Evolutionary conservation across 305 asterid genomes (phyloP).

Genomic region (Solanum aculeatissimum): DNA sequence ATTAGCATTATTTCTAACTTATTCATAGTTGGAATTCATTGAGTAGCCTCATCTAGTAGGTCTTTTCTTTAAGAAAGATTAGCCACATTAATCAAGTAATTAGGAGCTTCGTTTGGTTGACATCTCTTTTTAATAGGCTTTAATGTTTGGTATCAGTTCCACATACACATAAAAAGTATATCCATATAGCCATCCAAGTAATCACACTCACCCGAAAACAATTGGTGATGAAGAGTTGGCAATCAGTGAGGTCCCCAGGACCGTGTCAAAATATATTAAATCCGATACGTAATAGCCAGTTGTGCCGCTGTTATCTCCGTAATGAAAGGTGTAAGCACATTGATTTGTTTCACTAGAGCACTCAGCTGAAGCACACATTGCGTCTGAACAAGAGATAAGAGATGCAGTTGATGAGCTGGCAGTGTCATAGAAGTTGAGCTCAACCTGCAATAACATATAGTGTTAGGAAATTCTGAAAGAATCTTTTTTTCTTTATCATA

Average conservation of each 20-base stretch:
- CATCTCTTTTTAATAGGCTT: not conserved
- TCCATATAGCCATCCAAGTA: not conserved
- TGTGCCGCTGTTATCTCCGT: conserved; percentile 90
- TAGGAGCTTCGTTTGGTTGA: not conserved
- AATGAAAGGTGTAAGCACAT: conserved; percentile 64
- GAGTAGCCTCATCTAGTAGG: not conserved
- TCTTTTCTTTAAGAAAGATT: not conserved
- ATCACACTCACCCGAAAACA: conserved; percentile 73
- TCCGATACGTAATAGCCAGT: conserved; percentile 69
- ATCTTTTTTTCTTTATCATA: not conserved
- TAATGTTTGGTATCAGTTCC: not conserved
- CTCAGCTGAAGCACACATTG: conserved; percentile 54
- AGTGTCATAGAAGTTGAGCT: conserved; percentile 61
- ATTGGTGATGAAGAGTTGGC: conserved; percentile 79
- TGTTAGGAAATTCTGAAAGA: not conserved
- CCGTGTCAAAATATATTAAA: conserved; percentile 59
- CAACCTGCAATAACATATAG: conserved; percentile 34
- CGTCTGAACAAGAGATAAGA: conserved; percentile 62
- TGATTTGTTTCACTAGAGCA: conserved; percentile 51
- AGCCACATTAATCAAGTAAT: not conserved
- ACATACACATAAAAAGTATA: not conserved
- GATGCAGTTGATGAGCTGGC: conserved; percentile 63
- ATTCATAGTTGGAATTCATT: not conserved
- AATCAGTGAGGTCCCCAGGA: conserved; percentile 44
- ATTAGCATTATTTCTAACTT: not conserved